Base-by-base conservation (phyloP, 2,329 filamentous ascomycete species). In the Pyricularia pennisetigena region DNA sequence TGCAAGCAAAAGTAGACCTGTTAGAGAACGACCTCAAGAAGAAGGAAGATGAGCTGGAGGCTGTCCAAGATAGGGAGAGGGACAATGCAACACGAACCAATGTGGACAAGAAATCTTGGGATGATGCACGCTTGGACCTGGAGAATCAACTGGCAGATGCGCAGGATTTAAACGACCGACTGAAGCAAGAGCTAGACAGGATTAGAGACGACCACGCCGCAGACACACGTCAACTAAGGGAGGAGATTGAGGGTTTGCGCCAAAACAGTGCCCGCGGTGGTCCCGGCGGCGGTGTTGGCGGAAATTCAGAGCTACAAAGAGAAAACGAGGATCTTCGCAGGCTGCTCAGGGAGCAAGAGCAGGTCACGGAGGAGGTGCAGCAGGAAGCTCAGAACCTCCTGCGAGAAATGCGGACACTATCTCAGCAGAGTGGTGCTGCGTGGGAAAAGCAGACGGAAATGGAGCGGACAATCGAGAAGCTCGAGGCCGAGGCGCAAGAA, bases 321-420 rank as follows among this genome's bases (percentile, higher is more conserved):
- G 89, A 92, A 74, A 91, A 97, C 73, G 84, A 89, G 68, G 86
- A 87, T 62, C 79, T 94, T 26, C 87, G 90, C 71, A 77, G 79
- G 49, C 85, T 90, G 32, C 79, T 94, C 26, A 80, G 82, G 67
- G 85, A 94, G 71, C 94, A 98, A 76, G 89, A 93, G 72, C 85
- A 90, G 69, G 86, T 95, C 2, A 97, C 93, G 0, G 90, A 96
- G 70, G 91, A 97, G 74, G 95, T 97, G 35, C 88, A 92, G 28
- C 87, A 86, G 68, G 92, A 97, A 79, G 93, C 94, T 0, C 88
- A 92, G 68, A 86, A 88, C 66, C 97, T 94, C 76, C 79, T 99
- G 62, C 85, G 87, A 70, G 95, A 99, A 78, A 99, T 98, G 95
- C 89, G 92, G 71, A 82, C 86, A 64, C 84, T 98, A 64, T 96